phyloP scores from a whole-genome alignment of 164 flowering plant species.

The Vitis amurensis region DNA sequence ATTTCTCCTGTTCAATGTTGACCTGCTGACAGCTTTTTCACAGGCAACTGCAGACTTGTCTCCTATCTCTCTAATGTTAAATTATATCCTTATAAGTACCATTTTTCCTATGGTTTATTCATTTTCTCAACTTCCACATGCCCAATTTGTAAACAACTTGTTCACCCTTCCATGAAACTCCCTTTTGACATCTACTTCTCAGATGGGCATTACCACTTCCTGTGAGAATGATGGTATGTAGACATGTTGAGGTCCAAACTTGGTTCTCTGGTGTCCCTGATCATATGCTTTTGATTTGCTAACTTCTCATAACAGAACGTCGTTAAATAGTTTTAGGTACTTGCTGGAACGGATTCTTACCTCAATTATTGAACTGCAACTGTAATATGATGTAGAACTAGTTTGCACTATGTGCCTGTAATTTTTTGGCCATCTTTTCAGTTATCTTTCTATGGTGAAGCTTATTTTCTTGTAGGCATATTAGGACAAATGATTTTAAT shows the following conservation, averaged over 20 bases:
- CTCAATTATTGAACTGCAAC: no score
- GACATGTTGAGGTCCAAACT: not conserved
- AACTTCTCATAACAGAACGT: not conserved
- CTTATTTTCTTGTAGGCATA: not conserved
- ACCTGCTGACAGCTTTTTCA: not conserved
- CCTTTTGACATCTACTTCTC: not conserved
- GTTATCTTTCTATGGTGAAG: not conserved
- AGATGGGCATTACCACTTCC: not conserved
- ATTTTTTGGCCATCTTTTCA: not conserved
- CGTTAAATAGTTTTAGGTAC: not conserved
- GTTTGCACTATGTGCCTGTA: not conserved
- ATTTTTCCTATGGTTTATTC: not conserved
- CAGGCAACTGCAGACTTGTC: not conserved
- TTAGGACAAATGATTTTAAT: no score
- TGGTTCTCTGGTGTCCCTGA: not conserved
- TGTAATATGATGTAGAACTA: no score
- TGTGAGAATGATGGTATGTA: not conserved
- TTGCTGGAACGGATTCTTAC: not conserved
- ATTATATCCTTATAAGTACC: not conserved
- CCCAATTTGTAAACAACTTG: not conserved
- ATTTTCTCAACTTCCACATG: not conserved
- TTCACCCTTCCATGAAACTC: not conserved
- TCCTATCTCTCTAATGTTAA: not conserved
- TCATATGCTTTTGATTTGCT: conserved; percentile 5
- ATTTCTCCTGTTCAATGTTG: not conserved